Evolutionary conservation across 495 filamentous ascomycete genomes (phyloP), one percentile per base, ranked within the genome.

Genomic region (Cercophora sp.): DNA sequence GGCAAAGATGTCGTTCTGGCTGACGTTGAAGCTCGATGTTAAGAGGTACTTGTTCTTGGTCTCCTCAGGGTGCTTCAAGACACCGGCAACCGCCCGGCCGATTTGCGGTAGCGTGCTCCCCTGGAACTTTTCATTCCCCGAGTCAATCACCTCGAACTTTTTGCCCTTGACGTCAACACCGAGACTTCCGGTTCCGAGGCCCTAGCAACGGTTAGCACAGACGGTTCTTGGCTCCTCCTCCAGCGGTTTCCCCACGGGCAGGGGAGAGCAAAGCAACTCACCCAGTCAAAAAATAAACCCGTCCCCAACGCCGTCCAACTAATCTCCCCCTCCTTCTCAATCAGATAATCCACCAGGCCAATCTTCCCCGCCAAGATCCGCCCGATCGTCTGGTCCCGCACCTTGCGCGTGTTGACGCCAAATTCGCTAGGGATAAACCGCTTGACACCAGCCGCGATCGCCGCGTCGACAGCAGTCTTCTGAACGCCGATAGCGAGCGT

Each of bases 361-460:
- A 80, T 61, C 62, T 86, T 85, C 19, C 67, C 67, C 2, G 48
- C 64, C 34, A 80, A 69, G 55, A 69, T 79, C 60, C 50, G 72
- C 37, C 63, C 73, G 56, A 67, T 71, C 41, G 45, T 60, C 58
- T 43, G 57, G 26, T 52, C 59, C 19, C 56, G 50, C 2, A 66
- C 39, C 39, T 59, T 57, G 51, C 72, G 61, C 18, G 70, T 72
- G 51, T 84, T 73, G 45, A 72, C 52, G 1, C 85, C 86, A 52
- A 81, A 89, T 54, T 86, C 83, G 9, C 77, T 80, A 0, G 84
- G 85, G 36, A 88, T 70, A 55, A 85, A 84, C 23, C 84, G 76
- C 61, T 76, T 70, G 2, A 88, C 81, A 11, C 77, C 75, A 1
- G 80, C 83, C 0, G 72, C 71, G 15, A 81, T 60, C 0, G 82